Evolutionary conservation across 441 rosid genomes (phyloP).

Genomic region (Jatropha podagrica): DNA sequence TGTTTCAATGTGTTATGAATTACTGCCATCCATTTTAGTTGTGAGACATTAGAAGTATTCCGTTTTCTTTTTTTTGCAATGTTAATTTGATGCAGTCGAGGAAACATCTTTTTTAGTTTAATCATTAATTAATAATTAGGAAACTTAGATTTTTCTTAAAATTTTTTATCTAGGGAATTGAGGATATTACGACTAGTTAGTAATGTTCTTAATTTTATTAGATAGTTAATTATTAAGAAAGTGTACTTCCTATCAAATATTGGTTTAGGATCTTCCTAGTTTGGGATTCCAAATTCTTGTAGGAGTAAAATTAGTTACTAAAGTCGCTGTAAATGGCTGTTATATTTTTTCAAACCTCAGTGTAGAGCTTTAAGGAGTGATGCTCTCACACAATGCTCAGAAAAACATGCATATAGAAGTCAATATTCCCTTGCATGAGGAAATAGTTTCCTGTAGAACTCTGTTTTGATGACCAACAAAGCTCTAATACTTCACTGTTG

Average conservation of each 20-base stretch:
- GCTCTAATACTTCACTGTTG: not conserved
- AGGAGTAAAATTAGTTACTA: not conserved
- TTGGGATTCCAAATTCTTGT: not conserved
- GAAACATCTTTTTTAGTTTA: not conserved
- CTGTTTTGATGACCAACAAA: not conserved
- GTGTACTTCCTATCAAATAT: not conserved
- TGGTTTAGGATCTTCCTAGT: not conserved
- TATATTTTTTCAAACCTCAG: too few species aligned
- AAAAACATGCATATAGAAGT: not conserved
- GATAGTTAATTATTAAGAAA: not conserved
- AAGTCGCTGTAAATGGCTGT: too few species aligned
- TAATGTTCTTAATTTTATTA: not conserved
- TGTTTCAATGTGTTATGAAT: conserved; percentile 16
- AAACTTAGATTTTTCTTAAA: not conserved
- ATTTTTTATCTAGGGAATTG: not conserved
- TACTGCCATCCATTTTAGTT: not conserved
- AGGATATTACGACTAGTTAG: not conserved
- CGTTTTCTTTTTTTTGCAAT: not conserved
- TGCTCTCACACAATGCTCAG: too few species aligned
- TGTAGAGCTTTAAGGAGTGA: too few species aligned
- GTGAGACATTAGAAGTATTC: not conserved
- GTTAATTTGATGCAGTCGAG: too few species aligned
- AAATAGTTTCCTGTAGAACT: not conserved
- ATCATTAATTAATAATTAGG: too few species aligned
- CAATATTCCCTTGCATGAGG: not conserved